These are phyloP conservation scores for Tetraselmis chui DNA, from an alignment of 139 green algal species.

Conservation along the genomic window DNA sequence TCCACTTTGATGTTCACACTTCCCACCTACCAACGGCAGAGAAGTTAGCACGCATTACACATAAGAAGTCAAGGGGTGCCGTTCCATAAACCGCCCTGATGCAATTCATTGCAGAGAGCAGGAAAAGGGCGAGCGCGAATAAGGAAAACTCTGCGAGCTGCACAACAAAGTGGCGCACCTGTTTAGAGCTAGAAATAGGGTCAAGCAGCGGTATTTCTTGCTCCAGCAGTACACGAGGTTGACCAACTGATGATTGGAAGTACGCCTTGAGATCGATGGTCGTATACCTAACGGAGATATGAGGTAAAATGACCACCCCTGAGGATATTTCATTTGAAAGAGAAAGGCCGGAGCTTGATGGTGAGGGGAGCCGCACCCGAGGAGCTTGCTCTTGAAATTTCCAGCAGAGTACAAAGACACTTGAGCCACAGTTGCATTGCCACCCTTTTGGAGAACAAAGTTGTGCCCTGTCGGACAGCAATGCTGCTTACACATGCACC, in stretches of 20 bases:
- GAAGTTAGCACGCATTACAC: not conserved
- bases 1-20: not conserved
- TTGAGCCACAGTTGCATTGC: not conserved
- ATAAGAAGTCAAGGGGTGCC: too few relatives aligned
- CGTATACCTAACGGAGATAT: not conserved
- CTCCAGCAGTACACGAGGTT: not conserved
- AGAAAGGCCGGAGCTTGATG: not conserved
- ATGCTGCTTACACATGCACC: not conserved
- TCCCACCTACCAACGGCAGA: not conserved
- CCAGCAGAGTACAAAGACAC: not conserved
- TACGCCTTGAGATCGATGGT: not conserved
- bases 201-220: not conserved
- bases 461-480: not conserved
- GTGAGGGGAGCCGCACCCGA: not conserved
- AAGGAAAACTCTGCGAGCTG: not conserved
- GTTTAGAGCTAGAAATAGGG: not conserved
- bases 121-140: not conserved
- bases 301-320: not conserved
- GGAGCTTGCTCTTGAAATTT: not conserved
- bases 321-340: not conserved
- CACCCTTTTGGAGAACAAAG: not conserved
- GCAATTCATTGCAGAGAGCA: not conserved
- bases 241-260: not conserved
- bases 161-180: too few relatives aligned
- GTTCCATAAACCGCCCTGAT: too few relatives aligned